Percentiles rank a stretch among this genome's conserved stretches.
phyloP scores from a whole-genome alignment of 2,329 filamentous ascomycete species.

The Sporothrix inflata region DNA sequence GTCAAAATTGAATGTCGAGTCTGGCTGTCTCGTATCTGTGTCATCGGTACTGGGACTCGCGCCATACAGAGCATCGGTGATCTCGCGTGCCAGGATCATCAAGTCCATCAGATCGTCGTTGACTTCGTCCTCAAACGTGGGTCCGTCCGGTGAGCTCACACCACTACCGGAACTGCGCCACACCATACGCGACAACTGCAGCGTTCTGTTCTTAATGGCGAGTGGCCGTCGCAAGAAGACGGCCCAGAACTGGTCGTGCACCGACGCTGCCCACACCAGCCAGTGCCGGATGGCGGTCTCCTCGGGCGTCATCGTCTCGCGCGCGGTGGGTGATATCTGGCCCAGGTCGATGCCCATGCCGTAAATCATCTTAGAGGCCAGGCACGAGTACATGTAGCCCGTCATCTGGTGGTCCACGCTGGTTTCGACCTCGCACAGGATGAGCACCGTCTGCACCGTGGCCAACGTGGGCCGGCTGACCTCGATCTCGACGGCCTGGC shows the following conservation, averaged over 20 bases:
- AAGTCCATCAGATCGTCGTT: slow-evolving; percentile 28
- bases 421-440: slow-evolving; percentile 30
- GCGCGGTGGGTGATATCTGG: slow-evolving; percentile 10
- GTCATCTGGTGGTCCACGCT: slow-evolving; percentile 29
- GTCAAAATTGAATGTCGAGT: too few relatives aligned
- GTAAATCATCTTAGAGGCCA: slow-evolving; percentile 29
- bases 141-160: neutral
- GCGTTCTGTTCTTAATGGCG: slow-evolving; percentile 26
- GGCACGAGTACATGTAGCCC: slow-evolving; percentile 31
- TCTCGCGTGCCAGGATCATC: slow-evolving; percentile 28
- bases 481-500: slow-evolving; percentile 26
- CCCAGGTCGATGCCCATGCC: slow-evolving; percentile 28
- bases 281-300: slow-evolving; percentile 30
- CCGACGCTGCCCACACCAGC: slow-evolving; percentile 30
- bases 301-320: neutral
- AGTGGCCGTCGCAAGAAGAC: slow-evolving; percentile 27
- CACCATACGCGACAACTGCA: slow-evolving; percentile 27
- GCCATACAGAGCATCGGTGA: slow-evolving; percentile 28
- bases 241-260: slow-evolving; percentile 31
- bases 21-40: neutral
- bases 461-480: slow-evolving; percentile 22
- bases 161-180: slow-evolving; percentile 20
- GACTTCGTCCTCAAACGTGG: slow-evolving; percentile 28
- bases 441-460: slow-evolving; percentile 30
- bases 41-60: neutral